Conservation (phyloP, 768 basidiomycete species). For the Ramaria sp. region DNA sequence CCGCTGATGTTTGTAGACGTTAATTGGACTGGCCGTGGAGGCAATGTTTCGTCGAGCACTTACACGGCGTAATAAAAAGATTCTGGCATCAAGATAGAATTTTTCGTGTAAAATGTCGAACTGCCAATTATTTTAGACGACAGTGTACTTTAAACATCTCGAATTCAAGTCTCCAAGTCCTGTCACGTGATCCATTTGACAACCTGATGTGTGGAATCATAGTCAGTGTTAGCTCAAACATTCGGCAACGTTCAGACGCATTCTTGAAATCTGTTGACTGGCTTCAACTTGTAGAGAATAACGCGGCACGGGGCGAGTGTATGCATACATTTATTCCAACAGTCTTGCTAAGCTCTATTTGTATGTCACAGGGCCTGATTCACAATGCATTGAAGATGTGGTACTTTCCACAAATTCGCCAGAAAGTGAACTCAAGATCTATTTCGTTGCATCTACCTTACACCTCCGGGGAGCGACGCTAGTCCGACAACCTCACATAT, state of each 20-base stretch:
- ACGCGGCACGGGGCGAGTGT: slow-evolving; percentile 45
- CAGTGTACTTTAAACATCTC: background rate
- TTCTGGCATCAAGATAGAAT: background rate
- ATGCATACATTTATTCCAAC: background rate
- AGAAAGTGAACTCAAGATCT: slow-evolving; percentile 10
- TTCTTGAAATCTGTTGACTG: slow-evolving; percentile 8
- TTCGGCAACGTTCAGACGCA: background rate
- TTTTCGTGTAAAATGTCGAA: background rate
- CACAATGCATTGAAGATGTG: slow-evolving; percentile 27
- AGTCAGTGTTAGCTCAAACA: slow-evolving; percentile 27
- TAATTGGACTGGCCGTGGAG: slow-evolving; percentile 98
- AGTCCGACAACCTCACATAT: slow-evolving; percentile 58
- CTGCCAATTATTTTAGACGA: background rate
- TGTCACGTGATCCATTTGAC: slow-evolving; percentile 1
- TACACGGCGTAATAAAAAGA: slow-evolving; percentile 48
- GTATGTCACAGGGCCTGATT: slow-evolving; percentile 49
- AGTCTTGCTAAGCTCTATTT: background rate
- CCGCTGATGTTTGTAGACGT: slow-evolving; percentile 46
- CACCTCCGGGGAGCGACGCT: slow-evolving; percentile 49
- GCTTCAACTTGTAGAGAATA: slow-evolving; percentile 33
- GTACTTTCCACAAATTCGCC: slow-evolving; percentile 8
- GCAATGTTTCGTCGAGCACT: slow-evolving; percentile 82
- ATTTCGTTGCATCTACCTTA: slow-evolving; percentile 68
- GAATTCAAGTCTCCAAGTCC: background rate
- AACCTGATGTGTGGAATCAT: slow-evolving; percentile 67